These are phyloP conservation scores for Boletus rubropictus DNA, from an alignment of 768 basidiomycete species.

Conservation along the genomic window DNA sequence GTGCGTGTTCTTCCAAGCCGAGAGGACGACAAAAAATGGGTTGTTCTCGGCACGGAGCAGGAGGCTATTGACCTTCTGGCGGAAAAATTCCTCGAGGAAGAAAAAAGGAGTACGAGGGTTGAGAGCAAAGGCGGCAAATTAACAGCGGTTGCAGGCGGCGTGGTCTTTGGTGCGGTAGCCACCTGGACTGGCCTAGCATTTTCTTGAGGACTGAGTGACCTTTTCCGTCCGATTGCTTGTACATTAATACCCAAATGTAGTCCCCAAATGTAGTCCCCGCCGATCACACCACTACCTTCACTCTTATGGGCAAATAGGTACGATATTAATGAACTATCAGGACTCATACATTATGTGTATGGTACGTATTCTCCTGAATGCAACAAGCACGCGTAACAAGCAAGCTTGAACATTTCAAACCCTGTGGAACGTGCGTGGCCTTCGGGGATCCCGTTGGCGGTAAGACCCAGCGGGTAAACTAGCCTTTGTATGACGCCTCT, in stretches of 20 bases:
- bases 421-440: conserved; percentile 5
- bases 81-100: conserved; percentile 27
- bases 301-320: not conserved
- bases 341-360: not conserved
- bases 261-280: not conserved
- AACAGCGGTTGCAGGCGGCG: conserved; percentile 49
- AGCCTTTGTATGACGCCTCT: conserved; percentile 7
- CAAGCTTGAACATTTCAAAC: too few species aligned
- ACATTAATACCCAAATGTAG: not conserved
- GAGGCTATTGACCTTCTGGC: conserved; percentile 36
- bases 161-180: conserved; percentile 56
- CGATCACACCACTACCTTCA: too few species aligned
- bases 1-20: conserved; percentile 34
- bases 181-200: conserved; percentile 54
- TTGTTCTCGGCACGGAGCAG: conserved; percentile 51
- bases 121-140: conserved; percentile 26
- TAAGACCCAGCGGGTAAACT: not conserved
- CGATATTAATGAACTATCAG: conserved; percentile 1
- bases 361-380: not conserved
- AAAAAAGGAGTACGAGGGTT: conserved; percentile 18
- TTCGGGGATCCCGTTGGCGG: not conserved
- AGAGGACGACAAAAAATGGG: conserved; percentile 35
- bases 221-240: not conserved
- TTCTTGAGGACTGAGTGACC: conserved; percentile 30
- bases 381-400: not conserved